These are phyloP conservation scores for Leucaena leucocephala DNA, from an alignment of 306 rosid genomes.

Conservation along the genomic window DNA sequence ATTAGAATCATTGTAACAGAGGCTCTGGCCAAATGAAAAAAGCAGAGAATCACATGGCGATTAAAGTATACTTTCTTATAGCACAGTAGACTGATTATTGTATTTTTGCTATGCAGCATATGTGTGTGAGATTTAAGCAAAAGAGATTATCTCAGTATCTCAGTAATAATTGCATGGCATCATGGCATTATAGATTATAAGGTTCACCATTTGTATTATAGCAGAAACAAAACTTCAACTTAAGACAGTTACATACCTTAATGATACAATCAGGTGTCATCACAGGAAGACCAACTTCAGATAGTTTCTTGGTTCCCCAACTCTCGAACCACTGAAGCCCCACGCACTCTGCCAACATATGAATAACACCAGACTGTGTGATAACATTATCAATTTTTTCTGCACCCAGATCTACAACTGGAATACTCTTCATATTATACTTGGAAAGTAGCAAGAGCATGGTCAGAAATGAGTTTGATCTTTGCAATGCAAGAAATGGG, in stretches of 20 bases:
- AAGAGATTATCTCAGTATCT: not conserved
- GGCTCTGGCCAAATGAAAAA: not conserved
- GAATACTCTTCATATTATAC: constrained; percentile 88
- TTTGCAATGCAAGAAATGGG: constrained; percentile 86
- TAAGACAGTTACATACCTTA: constrained; percentile 52
- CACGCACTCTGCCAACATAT: constrained; percentile 84
- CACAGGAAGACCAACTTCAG: constrained; percentile 77
- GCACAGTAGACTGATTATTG: constrained; percentile 6
- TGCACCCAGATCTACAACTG: constrained; percentile 75
- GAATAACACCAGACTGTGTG: constrained; percentile 84
- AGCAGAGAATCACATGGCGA: not conserved
- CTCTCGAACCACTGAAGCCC: constrained; percentile 96
- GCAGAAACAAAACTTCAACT: constrained; percentile 12
- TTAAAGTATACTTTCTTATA: constrained; percentile 2
- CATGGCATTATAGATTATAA: not conserved
- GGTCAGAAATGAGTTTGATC: constrained; percentile 75
- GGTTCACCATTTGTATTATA: not conserved
- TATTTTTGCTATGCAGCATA: not conserved
- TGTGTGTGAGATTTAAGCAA: not conserved
- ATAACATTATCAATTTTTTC: constrained; percentile 75
- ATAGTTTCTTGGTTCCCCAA: constrained; percentile 83
- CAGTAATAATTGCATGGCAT: not conserved
- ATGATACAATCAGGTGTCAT: constrained; percentile 56
- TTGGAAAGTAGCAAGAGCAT: constrained; percentile 89
- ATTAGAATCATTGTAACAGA: constrained; percentile 2